Base-by-base conservation (phyloP, 352 stramenopile species). In the Phytophthora hybrid region DNA sequence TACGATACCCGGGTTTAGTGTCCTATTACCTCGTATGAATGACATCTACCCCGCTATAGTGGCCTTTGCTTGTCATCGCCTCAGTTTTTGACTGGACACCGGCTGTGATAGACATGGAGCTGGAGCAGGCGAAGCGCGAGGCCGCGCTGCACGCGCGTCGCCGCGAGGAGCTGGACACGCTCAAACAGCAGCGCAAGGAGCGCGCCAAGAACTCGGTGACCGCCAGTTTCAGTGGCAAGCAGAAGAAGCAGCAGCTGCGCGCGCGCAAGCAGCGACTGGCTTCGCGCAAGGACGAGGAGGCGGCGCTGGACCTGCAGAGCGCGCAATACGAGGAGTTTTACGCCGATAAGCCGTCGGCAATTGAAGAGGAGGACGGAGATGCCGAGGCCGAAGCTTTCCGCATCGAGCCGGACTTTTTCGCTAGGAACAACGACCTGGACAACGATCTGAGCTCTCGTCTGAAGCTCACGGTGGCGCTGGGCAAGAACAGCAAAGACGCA, bases 231-330 rank as follows among this genome's bases (percentile, higher is more conserved):
- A 96, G 89, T 57, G 89, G 89, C 71, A 96, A 96, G 73, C 85
- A 96, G 74, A 96, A 96, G 74, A 96, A 93, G 68, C 78, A 90
- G 67, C 89, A 96, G 74, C 76, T 96, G 52, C 89, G 89, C 23
- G 87, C 87, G 13, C 88, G 87, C 67, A 96, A 96, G 78, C 85
- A 93, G 83, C 87, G 89, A 5, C 59, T 96, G 31, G 81, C 84
- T 32, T 82, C 76, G 31, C 89, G 89, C 55, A 85, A 81, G 63
- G 84, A 92, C 18, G 80, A 93, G 52, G 80, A 80, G 23, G 85
- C 79, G 10, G 72, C 80, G 31, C 59, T 85, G 49, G 77, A 89
- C 41, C 71, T 92, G 68, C 84, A 91, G 71, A 84, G 79, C 55
- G 71, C 78, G 72, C 87, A 92, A 59, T 94, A 89, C 69, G 64